Evolutionary conservation across 352 stramenopile species (phyloP), one percentile per base, ranked within the genome.

Genomic region (Phytophthora podocarpi): DNA sequence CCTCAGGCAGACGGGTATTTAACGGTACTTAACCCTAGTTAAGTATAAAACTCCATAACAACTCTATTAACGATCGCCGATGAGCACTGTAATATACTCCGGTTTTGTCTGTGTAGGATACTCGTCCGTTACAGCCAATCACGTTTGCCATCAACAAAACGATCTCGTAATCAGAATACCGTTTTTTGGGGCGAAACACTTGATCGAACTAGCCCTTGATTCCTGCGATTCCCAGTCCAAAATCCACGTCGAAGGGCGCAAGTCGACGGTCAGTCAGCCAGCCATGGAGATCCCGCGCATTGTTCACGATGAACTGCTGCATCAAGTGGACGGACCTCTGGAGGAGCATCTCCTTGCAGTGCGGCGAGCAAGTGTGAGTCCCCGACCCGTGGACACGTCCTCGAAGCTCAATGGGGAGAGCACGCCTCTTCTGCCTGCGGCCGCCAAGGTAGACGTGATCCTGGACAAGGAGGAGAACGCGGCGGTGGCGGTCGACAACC

Each of bases 241-340:
- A 65, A 70, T 57, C 39, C 36, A 41, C 26, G 27, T 8, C 27
- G 5, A 50, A 20, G 11, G 15, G 7, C 27, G 16, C 55, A 66
- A 59, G 43, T 51, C 26, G 28, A 53, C 18, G 18, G 20, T n/a
- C 49, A 40, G 12, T 28, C 32, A n/a, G n/a, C n/a, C n/a, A n/a
- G 23, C 50, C 27, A 88, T 88, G 78, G 78, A 85, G 13, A 54
- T 83, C 20, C 57, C 73, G 16, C 78, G 65, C 9, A 64, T 79
- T 47, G 46, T 72, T 49, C 74, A 88, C 59, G 78, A 89, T 46
- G 74, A 82, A 55, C 42, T 85, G 24, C 64, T 86, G 18, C 78
- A 74, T 45, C 50, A 77, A 40, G 61, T 86, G 37, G 76, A 86
- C 18, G 73, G 74, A 24, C 64, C 66, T 24, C 76, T 74, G 48